phyloP scores from a whole-genome alignment of 2,329 filamentous ascomycete genomes.

The Sclerotinia glacialis region DNA sequence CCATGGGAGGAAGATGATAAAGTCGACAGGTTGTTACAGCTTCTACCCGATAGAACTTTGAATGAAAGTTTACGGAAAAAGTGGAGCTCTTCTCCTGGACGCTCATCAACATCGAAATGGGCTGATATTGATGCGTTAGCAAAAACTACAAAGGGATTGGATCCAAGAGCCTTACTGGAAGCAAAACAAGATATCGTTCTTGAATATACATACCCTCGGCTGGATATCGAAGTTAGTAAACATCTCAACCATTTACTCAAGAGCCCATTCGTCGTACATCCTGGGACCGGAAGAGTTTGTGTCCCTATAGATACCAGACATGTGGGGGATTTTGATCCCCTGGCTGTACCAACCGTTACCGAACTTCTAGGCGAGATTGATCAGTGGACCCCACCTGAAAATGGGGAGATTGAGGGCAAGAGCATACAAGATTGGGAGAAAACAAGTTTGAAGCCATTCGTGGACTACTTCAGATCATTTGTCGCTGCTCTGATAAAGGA shows the following conservation, averaged over 20 bases:
- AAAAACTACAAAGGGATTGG: slow-evolving; percentile 70
- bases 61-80: slow-evolving; percentile 80
- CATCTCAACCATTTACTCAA: slow-evolving; percentile 98
- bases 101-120: slow-evolving; percentile 82
- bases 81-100: slow-evolving; percentile 80
- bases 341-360: slow-evolving; percentile 85
- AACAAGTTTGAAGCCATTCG: slow-evolving; percentile 88
- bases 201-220: slow-evolving; percentile 95
- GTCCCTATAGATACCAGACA: slow-evolving; percentile 80
- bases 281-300: slow-evolving; percentile 89
- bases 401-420: slow-evolving; percentile 47
- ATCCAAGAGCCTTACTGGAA: slow-evolving; percentile 71
- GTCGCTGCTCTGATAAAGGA: slow-evolving; percentile 78
- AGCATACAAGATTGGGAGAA: slow-evolving; percentile 87
- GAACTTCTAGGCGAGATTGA: slow-evolving; percentile 83
- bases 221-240: slow-evolving; percentile 96
- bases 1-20: slow-evolving; percentile 73
- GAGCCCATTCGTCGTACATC: slow-evolving; percentile 93
- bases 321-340: slow-evolving; percentile 81
- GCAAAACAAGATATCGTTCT: slow-evolving; percentile 95
- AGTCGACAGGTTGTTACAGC: slow-evolving; percentile 73
- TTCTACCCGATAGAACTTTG: slow-evolving; percentile 77
- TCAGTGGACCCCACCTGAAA: slow-evolving; percentile 59
- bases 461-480: slow-evolving; percentile 84
- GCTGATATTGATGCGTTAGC: slow-evolving; percentile 86